Percentiles rank a stretch among this genome's conserved stretches.
These are phyloP conservation scores for Monosporascus sp. DNA, from an alignment of 2,329 filamentous ascomycete species.

Conservation along the genomic window DNA sequence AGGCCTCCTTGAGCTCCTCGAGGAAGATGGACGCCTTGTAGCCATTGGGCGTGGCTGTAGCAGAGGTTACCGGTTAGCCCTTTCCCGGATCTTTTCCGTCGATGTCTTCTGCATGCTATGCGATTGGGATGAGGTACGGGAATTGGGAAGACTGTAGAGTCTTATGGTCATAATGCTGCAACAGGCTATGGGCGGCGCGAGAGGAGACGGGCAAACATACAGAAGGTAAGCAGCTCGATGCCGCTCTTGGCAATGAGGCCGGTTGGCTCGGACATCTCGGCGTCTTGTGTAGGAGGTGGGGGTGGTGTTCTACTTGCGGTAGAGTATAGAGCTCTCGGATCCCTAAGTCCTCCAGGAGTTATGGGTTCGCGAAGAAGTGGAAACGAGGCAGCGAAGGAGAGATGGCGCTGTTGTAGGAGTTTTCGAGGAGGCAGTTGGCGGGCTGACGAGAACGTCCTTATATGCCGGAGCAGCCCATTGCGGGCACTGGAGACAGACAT, in stretches of 20 bases:
- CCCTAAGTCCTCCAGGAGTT: not conserved
- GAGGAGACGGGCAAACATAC: conserved; percentile 18
- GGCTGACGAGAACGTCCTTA: conserved; percentile 15
- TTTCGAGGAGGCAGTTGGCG: conserved; percentile 3
- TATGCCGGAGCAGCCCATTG: conserved; percentile 10
- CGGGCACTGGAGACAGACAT: conserved; percentile 12
- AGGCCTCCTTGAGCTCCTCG: conserved; percentile 62
- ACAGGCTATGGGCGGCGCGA: not conserved
- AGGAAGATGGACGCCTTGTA: conserved; percentile 56
- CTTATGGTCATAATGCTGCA: not conserved
- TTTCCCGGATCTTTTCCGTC: not conserved
- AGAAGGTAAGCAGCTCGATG: conserved; percentile 59
- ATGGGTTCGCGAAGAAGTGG: not conserved
- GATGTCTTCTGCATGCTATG: too few species aligned
- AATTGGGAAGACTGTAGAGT: conserved; percentile 1
- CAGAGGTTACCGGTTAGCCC: not conserved
- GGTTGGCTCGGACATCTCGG: conserved; percentile 37
- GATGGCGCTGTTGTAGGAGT: not conserved
- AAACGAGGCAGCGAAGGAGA: not conserved
- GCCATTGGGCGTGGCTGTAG: conserved; percentile 45
- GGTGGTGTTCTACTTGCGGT: conserved; percentile 6
- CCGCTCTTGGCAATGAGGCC: conserved; percentile 57
- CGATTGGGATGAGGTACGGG: too few species aligned
- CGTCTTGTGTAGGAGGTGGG: conserved; percentile 5
- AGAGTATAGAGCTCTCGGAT: conserved; percentile 10